Conservation (phyloP, 768 basidiomycete species). For the Sporobolomyces roseus region DNA sequence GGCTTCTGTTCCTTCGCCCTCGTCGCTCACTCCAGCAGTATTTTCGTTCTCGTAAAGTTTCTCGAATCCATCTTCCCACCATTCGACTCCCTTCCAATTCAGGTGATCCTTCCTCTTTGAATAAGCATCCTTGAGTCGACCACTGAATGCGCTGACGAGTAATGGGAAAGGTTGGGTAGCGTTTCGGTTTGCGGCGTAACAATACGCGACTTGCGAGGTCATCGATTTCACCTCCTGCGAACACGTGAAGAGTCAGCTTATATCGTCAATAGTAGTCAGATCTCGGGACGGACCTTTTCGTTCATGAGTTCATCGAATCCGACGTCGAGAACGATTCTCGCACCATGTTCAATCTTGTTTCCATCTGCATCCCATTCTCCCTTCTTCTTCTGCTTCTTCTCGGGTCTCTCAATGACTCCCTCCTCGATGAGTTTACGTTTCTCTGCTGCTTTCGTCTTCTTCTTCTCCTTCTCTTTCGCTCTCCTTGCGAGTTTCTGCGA, state of each 20-base stretch:
- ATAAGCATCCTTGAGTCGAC: constrained; percentile 62
- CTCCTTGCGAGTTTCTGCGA: constrained; percentile 69
- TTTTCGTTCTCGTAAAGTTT: constrained; percentile 29
- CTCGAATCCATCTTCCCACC: constrained; percentile 65
- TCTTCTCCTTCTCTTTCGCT: constrained; percentile 63
- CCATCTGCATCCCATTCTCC: constrained; percentile 23
- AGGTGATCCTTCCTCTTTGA: constrained; percentile 65
- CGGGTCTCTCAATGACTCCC: constrained; percentile 46
- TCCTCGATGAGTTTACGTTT: constrained; percentile 53
- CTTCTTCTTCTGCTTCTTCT: constrained; percentile 43
- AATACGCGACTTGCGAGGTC: constrained; percentile 82
- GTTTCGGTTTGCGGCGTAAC: constrained; percentile 79
- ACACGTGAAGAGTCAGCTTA: not conserved
- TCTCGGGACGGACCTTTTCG: constrained; percentile 65
- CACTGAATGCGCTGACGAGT: constrained; percentile 75
- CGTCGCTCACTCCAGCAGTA: not conserved
- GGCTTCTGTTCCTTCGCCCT: not conserved
- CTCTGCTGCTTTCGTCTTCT: constrained; percentile 64
- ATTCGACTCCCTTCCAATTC: constrained; percentile 76
- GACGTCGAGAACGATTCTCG: constrained; percentile 74
- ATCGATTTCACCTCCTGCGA: constrained; percentile 83
- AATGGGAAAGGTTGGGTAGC: constrained; percentile 69
- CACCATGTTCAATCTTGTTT: constrained; percentile 53
- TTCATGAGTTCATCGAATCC: constrained; percentile 90
- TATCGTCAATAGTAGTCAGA: not conserved